These are phyloP conservation scores for Dalechampia spathulata DNA, from an alignment of 441 rosid genomes.

Conservation along the genomic window DNA sequence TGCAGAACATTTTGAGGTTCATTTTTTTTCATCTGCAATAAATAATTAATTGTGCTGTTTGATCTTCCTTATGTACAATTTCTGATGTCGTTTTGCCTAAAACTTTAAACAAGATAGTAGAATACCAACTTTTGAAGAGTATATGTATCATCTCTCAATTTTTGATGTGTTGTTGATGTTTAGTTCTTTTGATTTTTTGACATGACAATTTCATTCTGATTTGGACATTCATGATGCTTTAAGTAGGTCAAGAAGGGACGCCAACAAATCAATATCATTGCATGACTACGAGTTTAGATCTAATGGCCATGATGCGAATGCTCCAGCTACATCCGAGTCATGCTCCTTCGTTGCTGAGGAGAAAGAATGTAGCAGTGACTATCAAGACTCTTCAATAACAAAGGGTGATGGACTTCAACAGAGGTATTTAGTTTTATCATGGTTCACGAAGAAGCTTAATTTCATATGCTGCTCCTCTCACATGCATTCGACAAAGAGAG, in stretches of 20 bases:
- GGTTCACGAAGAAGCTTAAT: background rate
- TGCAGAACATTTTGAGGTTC: slow-evolving; percentile 58
- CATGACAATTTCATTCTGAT: slow-evolving; percentile 5
- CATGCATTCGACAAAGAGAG: background rate
- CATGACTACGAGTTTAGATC: slow-evolving; percentile 34
- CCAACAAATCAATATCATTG: slow-evolving; percentile 24
- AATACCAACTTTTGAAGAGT: background rate
- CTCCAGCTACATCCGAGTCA: slow-evolving; percentile 63
- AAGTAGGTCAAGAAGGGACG: slow-evolving; percentile 46
- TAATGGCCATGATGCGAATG: slow-evolving; percentile 34
- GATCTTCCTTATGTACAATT: background rate
- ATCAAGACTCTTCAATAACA: slow-evolving; percentile 33
- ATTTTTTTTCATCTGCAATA: slow-evolving; percentile 15
- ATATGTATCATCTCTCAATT: background rate
- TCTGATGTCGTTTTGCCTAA: background rate
- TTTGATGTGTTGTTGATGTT: background rate
- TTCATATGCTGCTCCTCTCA: background rate
- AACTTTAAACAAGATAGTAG: no score
- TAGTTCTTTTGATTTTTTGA: slow-evolving; percentile 2
- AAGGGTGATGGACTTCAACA: slow-evolving; percentile 36
- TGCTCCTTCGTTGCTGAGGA: slow-evolving; percentile 70
- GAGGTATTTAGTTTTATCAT: slow-evolving; percentile 35
- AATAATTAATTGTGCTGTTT: slow-evolving; percentile 8
- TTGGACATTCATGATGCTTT: slow-evolving; percentile 11
- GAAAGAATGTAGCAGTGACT: slow-evolving; percentile 58